Conservation (phyloP, 2,329 filamentous ascomycete species). For the Colletotrichum sp. region DNA sequence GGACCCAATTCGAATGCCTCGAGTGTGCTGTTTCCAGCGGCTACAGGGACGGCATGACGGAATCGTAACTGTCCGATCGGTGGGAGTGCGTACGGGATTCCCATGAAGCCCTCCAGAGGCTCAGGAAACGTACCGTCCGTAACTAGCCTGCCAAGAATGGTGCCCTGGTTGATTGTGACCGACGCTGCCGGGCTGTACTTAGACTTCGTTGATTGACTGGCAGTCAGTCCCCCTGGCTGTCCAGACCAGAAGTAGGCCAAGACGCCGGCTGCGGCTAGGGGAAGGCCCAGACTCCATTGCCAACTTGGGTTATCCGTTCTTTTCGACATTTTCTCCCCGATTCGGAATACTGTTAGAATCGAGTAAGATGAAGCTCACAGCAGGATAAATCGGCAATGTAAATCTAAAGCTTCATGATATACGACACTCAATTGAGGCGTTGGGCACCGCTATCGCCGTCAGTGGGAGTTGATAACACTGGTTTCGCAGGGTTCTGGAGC, state of each 20-base stretch:
- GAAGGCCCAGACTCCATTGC: background rate
- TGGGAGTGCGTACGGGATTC: conserved; percentile 52
- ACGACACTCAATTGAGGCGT: background rate
- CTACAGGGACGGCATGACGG: conserved; percentile 34
- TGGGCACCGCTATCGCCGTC: background rate
- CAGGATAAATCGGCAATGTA: background rate
- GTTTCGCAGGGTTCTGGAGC: background rate
- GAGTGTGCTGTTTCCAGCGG: conserved; percentile 26
- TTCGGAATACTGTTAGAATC: background rate
- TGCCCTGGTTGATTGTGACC: conserved; percentile 34
- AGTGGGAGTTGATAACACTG: background rate
- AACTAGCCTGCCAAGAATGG: conserved; percentile 33
- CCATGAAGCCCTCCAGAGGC: conserved; percentile 46
- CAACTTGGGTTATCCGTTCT: background rate
- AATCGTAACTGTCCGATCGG: conserved; percentile 48
- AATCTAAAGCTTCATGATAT: background rate
- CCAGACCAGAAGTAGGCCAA: background rate
- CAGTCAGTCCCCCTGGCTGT: background rate
- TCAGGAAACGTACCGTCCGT: conserved; percentile 31
- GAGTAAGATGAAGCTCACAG: background rate
- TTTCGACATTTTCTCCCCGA: background rate
- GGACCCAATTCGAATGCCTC: conserved; percentile 29
- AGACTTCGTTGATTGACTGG: background rate
- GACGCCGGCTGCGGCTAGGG: background rate
- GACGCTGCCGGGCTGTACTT: conserved; percentile 6